Conservation (phyloP, 495 filamentous ascomycete species). For the Cladorrhinum samala region DNA sequence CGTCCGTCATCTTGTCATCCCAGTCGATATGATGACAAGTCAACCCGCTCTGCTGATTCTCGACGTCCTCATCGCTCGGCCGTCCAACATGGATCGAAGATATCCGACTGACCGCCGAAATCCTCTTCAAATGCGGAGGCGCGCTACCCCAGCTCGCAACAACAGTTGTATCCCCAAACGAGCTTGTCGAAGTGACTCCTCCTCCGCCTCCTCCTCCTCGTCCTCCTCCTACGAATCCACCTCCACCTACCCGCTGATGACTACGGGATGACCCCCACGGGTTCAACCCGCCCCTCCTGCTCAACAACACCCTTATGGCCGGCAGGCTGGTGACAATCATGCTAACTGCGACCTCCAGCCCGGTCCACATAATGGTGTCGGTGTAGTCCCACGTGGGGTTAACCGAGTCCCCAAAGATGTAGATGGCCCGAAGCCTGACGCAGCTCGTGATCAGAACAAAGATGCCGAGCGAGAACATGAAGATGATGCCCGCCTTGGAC, state of each 20-base stretch:
- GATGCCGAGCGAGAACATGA: slow-evolving; percentile 42
- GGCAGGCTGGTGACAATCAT: slow-evolving; percentile 35
- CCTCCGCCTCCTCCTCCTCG: neutral
- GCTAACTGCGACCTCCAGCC: slow-evolving; percentile 34
- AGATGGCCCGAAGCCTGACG: slow-evolving; percentile 29
- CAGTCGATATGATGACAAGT: neutral
- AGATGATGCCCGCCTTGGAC: slow-evolving; percentile 31
- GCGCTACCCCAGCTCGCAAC: slow-evolving; percentile 1
- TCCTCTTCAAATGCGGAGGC: slow-evolving; percentile 12
- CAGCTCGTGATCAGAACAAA: slow-evolving; percentile 37
- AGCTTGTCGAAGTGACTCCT: slow-evolving; percentile 7
- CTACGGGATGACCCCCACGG: slow-evolving; percentile 5
- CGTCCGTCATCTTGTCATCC: neutral
- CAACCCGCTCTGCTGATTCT: neutral
- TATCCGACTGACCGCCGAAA: slow-evolving; percentile 12
- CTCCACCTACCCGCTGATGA: too few relatives aligned
- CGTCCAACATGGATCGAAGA: slow-evolving; percentile 9
- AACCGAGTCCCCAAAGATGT: slow-evolving; percentile 26
- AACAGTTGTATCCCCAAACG: slow-evolving; percentile 13
- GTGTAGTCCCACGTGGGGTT: slow-evolving; percentile 40
- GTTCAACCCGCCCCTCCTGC: neutral
- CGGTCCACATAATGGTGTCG: slow-evolving; percentile 32
- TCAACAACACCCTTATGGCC: slow-evolving; percentile 27
- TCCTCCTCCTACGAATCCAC: too few relatives aligned
- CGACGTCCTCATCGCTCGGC: neutral